These are phyloP conservation scores for Glycyrrhiza uralensis DNA, from an alignment of 306 rosid genomes.

Conservation along the genomic window DNA sequence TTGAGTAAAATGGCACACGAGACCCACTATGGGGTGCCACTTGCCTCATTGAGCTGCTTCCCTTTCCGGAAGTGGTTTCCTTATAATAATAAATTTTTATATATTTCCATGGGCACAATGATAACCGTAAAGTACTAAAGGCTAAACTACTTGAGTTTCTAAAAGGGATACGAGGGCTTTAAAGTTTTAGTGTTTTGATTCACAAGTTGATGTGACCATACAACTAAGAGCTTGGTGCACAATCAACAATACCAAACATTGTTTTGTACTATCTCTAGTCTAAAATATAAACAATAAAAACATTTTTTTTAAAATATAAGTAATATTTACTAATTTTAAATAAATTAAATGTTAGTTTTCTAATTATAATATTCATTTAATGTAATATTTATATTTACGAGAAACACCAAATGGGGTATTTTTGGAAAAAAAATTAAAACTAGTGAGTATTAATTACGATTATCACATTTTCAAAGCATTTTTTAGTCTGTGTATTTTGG, in stretches of 20 bases:
- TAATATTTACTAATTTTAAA: too few relatives aligned
- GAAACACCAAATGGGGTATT: too few relatives aligned
- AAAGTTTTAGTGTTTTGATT: not conserved
- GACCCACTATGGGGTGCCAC: constrained; percentile 34
- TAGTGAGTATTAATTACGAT: too few relatives aligned
- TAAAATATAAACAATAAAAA: too few relatives aligned
- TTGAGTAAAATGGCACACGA: not conserved
- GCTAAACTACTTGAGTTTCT: constrained; percentile 17
- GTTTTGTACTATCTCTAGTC: too few relatives aligned
- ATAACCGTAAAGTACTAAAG: not conserved
- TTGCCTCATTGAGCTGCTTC: constrained; percentile 31
- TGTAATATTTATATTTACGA: too few relatives aligned
- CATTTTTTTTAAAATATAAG: too few relatives aligned
- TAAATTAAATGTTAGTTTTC: too few relatives aligned
- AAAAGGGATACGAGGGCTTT: not conserved
- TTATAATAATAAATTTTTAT: not conserved
- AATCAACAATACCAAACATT: not conserved
- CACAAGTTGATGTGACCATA: not conserved
- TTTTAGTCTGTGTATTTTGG: too few relatives aligned
- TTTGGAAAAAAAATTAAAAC: too few relatives aligned
- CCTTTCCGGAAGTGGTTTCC: constrained; percentile 29
- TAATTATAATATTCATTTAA: too few relatives aligned
- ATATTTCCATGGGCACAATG: constrained; percentile 1
- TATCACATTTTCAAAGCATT: too few relatives aligned
- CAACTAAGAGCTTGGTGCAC: not conserved